phyloP scores from a whole-genome alignment of 352 stramenopile genomes.

The Elongisporangium prolatum region DNA sequence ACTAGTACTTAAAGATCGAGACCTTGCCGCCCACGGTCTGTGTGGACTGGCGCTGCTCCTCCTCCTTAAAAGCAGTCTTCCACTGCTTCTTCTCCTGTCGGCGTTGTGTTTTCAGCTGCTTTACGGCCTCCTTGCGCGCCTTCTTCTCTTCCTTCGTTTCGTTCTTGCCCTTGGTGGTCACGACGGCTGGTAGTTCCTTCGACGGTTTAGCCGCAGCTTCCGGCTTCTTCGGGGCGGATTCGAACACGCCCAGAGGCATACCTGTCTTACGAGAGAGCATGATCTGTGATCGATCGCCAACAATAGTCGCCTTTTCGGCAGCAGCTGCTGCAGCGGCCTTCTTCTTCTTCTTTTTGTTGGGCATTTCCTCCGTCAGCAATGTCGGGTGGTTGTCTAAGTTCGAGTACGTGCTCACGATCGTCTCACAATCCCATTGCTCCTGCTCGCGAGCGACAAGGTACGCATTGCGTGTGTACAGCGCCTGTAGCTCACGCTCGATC shows the following conservation, averaged over 20 bases:
- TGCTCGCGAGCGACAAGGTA: constrained; percentile 59
- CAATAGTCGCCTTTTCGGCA: constrained; percentile 13
- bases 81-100: constrained; percentile 94
- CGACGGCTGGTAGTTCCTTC: constrained; percentile 13
- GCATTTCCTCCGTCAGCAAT: constrained; percentile 72
- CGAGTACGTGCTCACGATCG: constrained; percentile 97
- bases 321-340: constrained; percentile 19
- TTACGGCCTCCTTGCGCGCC: constrained; percentile 88
- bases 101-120: constrained; percentile 88
- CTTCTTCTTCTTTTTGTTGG: constrained; percentile 76
- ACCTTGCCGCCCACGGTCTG: constrained; percentile 59
- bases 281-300: constrained; percentile 67
- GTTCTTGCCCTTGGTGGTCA: constrained; percentile 39
- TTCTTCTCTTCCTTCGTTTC: constrained; percentile 94
- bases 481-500: constrained; percentile 29
- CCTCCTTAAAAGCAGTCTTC: constrained; percentile 91
- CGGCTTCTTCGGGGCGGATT: constrained; percentile 18
- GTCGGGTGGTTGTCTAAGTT: constrained; percentile 98
- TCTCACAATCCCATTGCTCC: constrained; percentile 96
- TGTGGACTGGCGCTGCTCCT: constrained; percentile 77
- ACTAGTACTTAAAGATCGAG: constrained; percentile 75
- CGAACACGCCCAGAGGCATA: constrained; percentile 91
- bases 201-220: constrained; percentile 17
- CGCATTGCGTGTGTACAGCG: constrained; percentile 52
- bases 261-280: constrained; percentile 93